Evolutionary conservation across 1,284 basidiomycete species (phyloP).

Genomic region (Cutaneotrichosporon spelunceum): DNA sequence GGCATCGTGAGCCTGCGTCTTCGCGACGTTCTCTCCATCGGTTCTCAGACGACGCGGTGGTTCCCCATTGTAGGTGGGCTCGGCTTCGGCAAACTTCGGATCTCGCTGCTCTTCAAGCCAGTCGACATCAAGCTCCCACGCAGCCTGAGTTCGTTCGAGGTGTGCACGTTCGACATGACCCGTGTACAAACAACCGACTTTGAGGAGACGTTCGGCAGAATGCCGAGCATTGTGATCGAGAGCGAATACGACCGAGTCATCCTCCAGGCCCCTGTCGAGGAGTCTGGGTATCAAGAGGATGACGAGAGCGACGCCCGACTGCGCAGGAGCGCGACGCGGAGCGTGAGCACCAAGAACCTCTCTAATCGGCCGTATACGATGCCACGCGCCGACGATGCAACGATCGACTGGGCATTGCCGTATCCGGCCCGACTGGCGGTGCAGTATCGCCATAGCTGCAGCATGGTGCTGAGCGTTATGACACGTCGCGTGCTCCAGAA

Average conservation of each 20-base stretch:
- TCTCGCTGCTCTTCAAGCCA: conserved; percentile 51
- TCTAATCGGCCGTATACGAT: neutral
- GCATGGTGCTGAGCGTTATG: conserved; percentile 42
- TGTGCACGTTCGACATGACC: conserved; percentile 43
- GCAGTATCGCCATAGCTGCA: conserved; percentile 49
- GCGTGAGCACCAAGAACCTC: neutral
- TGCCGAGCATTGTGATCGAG: conserved; percentile 35
- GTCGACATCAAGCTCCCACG: conserved; percentile 45
- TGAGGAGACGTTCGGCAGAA: conserved; percentile 21
- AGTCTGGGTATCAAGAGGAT: neutral
- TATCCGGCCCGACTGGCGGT: conserved; percentile 39
- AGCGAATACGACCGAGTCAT: conserved; percentile 35
- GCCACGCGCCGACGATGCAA: neutral
- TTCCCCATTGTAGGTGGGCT: conserved; percentile 49
- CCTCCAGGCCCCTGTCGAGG: neutral
- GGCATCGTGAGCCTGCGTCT: conserved; percentile 41
- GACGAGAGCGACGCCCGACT: neutral
- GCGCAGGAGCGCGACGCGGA: neutral
- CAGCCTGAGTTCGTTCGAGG: conserved; percentile 44
- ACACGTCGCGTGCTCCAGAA: conserved; percentile 39
- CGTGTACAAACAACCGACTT: conserved; percentile 26
- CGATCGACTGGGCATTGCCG: conserved; percentile 25
- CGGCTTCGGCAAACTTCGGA: conserved; percentile 47
- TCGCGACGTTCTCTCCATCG: conserved; percentile 32
- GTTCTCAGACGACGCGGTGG: conserved; percentile 45